Evolutionary conservation across 495 filamentous ascomycete genomes (phyloP).

Genomic region (Penicilliopsis zonata): DNA sequence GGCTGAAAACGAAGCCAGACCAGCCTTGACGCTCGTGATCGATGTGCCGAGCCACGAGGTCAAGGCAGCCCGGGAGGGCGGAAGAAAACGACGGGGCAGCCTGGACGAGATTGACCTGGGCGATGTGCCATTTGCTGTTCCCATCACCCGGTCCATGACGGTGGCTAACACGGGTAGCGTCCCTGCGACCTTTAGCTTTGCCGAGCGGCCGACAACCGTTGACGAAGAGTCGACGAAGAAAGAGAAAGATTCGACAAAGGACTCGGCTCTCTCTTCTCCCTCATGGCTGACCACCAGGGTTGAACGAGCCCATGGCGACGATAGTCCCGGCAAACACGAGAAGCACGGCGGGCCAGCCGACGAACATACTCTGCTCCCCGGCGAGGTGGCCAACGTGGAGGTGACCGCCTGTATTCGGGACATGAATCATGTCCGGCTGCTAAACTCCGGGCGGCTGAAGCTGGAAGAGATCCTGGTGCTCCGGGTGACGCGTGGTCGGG

Average conservation of each 20-base stretch:
- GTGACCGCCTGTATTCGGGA: constrained; percentile 52
- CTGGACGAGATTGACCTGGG: constrained; percentile 76
- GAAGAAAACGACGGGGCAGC: constrained; percentile 30
- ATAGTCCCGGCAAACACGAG: constrained; percentile 17
- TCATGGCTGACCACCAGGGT: constrained; percentile 61
- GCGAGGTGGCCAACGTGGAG: constrained; percentile 62
- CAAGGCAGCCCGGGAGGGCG: constrained; percentile 7
- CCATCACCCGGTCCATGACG: constrained; percentile 53
- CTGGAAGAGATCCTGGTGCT: constrained; percentile 85
- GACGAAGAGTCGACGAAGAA: constrained; percentile 27
- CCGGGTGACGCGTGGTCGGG: constrained; percentile 71
- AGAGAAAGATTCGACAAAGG: no score
- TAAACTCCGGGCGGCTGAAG: constrained; percentile 55
- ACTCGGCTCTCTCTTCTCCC: no score
- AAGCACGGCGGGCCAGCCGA: constrained; percentile 18
- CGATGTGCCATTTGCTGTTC: constrained; percentile 52
- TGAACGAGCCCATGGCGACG: constrained; percentile 32
- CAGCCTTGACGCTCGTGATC: constrained; percentile 71
- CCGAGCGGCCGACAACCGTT: constrained; percentile 50
- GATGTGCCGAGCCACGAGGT: constrained; percentile 39
- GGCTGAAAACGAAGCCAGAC: constrained; percentile 84
- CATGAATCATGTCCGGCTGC: constrained; percentile 45
- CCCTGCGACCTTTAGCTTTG: constrained; percentile 61
- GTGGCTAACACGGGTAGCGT: constrained; percentile 86
- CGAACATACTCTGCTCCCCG: constrained; percentile 59